Base-by-base conservation (phyloP, 2,329 filamentous ascomycete species). In the Rutstroemia sydowiana region DNA sequence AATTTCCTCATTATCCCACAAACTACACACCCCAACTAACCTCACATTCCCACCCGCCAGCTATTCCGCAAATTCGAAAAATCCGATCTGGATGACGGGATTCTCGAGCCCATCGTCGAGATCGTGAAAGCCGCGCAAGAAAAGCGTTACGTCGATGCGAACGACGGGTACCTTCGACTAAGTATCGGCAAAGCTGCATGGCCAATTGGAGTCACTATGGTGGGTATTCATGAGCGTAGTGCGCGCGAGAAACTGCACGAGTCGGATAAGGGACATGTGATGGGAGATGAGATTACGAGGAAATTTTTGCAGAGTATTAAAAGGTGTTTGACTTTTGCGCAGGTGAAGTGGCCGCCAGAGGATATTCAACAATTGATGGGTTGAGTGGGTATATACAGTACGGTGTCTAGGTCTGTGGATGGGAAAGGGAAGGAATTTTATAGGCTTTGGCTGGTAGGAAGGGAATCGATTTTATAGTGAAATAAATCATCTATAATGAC, bases 141-240 rank as follows among this genome's bases (percentile, higher is more conserved):
- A 66, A 80, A 90, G 54, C 82, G 88, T 57, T 98, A 98, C 66
- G 92, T 98, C 43, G 88, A 96, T 70, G 93, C 93, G 31, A 97
- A 97, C 66, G 88, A 98, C 67, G 91, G 89, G 0, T 98, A 98
- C 69, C 74, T 98, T 55, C 79, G 88, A 48, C 75, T 98, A 50
- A 95, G 88, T 67, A 98, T 98, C 65, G 90, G 90, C 58, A 95
- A 95, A 73, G 91, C 90, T 60, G 93, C 93, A 14, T 98, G 93
- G 93, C 93, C 93, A 21, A 98, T 98, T 65, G 93, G 93, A 71
- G 93, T 98, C 36, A 98, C 93, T 68, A 98, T 97, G 93, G 93
- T 98, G 65, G 93, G 93, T 75, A 98, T 98, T 63, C 93, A 98
- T 79, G 93, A 97, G 75, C 83, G 93, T 65, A 93, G 87, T 60